Base-by-base conservation (phyloP, 805 yeast genomes). In the Wickerhamomyces alni region DNA sequence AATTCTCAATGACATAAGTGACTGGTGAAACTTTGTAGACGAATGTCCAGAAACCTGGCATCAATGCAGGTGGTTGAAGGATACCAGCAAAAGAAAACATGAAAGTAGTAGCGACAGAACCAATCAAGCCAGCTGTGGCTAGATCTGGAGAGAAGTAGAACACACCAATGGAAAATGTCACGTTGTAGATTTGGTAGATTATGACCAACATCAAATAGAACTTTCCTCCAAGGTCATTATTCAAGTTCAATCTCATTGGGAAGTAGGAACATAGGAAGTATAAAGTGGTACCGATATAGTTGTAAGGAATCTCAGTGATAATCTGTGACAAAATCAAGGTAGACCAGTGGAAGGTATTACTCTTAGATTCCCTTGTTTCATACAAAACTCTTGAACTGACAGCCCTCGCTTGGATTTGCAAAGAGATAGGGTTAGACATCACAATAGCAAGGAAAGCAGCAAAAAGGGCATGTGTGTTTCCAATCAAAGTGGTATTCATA, bases 41-140 rank as follows among this genome's bases (percentile, higher is more conserved):
- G 58, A 82, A 86, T 35, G 74, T 77, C 94, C 94, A 86, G 67
- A 86, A 86, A 1, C 85, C 79, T 11, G 94, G 93, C 80, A 84
- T 72, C 38, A 68, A 61, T 3, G 44, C 30, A 7, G 62, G 62
- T 15, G 79, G 75, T 52, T 80, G 86, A 43, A 80, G 65, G 41
- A 82, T 81, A 65, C 89, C 87, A 58, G 84, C 71, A 65, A 84
- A 83, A 17, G 80, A 65, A 41, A 82, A 69, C 51, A 74, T 59
- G 55, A 82, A 72, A 27, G 81, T 65, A 57, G 76, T 72, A 44
- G 75, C 59, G 47, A 82, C 59, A 33, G 82, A 70, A 38, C 72
- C 63, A 34, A 82, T 59, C 39, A 79, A 78, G 35, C 77, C 74
- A 13, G 87, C 87, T 18, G 86, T 69, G 35, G 81, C 79, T 35